phyloP scores from a whole-genome alignment of 352 stramenopile species.

The Phytophthora pisi region DNA sequence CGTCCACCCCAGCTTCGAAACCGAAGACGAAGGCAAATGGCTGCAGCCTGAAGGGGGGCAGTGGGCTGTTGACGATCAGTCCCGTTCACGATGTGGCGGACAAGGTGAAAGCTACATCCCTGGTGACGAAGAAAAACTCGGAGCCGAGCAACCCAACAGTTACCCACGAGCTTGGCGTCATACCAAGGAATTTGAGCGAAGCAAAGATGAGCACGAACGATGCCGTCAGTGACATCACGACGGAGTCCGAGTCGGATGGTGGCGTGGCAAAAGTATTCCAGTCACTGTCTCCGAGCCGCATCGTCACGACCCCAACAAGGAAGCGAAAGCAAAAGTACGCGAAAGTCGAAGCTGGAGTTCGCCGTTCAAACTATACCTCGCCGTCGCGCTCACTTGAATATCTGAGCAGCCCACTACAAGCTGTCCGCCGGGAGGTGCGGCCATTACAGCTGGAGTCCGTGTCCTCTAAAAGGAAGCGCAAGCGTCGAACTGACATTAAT shows the following conservation, averaged over 20 bases:
- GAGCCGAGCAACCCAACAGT: background rate
- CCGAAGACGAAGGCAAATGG: conserved; percentile 21
- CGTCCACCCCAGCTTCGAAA: conserved; percentile 8
- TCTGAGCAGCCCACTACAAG: conserved; percentile 10
- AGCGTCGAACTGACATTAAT: conserved; percentile 4
- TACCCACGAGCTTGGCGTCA: background rate
- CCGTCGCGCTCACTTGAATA: conserved; percentile 25
- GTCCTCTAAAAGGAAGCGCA: conserved; percentile 24
- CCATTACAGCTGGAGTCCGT: conserved; percentile 24
- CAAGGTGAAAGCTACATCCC: conserved; percentile 5
- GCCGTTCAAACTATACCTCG: conserved; percentile 13
- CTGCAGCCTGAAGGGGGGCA: conserved; percentile 13
- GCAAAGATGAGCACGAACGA: conserved; percentile 11
- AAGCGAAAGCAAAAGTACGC: conserved; percentile 22
- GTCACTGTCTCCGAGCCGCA: conserved; percentile 14
- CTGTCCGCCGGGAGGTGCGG: conserved; percentile 6
- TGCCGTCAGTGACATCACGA: conserved; percentile 31
- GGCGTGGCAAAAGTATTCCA: conserved; percentile 23
- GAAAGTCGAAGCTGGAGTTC: conserved; percentile 1
- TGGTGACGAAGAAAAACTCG: conserved; percentile 2
- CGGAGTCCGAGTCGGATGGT: conserved; percentile 39
- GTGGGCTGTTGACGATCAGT: conserved; percentile 5
- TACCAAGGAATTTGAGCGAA: background rate
- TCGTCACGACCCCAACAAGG: conserved; percentile 5
- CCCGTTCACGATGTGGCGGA: conserved; percentile 3